Evolutionary conservation across 2,329 filamentous ascomycete species (phyloP).

Genomic region (Emmonsia crescens): DNA sequence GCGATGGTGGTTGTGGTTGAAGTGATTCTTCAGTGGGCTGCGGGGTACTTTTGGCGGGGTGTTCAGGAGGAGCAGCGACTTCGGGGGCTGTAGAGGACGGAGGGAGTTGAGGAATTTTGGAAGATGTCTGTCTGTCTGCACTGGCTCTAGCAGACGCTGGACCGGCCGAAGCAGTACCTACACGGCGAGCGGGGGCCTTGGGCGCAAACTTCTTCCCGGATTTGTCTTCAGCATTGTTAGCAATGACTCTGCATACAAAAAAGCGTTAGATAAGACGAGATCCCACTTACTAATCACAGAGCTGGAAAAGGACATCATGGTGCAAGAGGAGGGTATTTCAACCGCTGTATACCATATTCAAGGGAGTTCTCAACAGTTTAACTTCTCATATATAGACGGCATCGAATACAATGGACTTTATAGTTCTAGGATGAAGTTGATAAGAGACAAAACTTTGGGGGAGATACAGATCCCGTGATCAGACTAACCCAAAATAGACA

Average conservation of each 20-base stretch:
- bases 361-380: neutral
- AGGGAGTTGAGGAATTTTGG: constrained; percentile 15
- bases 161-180: constrained; percentile 18
- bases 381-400: neutral
- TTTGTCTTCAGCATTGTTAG: constrained; percentile 36
- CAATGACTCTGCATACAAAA: constrained; percentile 7
- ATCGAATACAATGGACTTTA: neutral
- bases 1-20: neutral
- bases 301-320: constrained; percentile 42
- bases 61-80: neutral
- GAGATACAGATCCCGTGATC: neutral
- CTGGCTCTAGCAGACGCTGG: constrained; percentile 27
- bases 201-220: constrained; percentile 70
- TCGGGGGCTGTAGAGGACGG: constrained; percentile 10
- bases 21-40: neutral
- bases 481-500: neutral
- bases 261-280: constrained; percentile 5
- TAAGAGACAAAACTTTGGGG: neutral
- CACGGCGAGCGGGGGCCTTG: constrained; percentile 52
- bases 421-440: neutral
- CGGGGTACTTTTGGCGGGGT: constrained; percentile 1
- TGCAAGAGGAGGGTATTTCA: neutral
- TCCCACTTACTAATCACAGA: constrained; percentile 41
- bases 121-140: constrained; percentile 25
- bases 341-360: neutral